Evolutionary conservation across 495 filamentous ascomycete genomes (phyloP).

Genomic region (Rostrohypoxylon terebratum): DNA sequence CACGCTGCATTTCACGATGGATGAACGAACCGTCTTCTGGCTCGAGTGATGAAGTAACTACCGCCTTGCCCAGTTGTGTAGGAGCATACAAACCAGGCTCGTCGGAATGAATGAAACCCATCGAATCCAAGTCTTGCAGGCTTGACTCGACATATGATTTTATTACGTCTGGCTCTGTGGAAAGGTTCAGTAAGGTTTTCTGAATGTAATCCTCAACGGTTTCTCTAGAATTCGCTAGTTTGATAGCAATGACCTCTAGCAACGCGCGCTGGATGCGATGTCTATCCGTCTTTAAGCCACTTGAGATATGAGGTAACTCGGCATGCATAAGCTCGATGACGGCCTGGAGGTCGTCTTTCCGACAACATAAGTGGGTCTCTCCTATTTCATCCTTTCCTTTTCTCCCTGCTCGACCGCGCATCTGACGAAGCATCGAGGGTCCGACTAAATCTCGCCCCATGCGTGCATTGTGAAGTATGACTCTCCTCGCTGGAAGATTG

Average conservation of each 20-base stretch:
- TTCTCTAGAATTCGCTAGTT: slow-evolving; percentile 74
- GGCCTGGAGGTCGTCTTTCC: slow-evolving; percentile 73
- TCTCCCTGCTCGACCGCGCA: slow-evolving; percentile 84
- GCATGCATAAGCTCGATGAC: slow-evolving; percentile 77
- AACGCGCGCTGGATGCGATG: slow-evolving; percentile 77
- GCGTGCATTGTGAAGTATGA: slow-evolving; percentile 80
- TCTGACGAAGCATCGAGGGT: slow-evolving; percentile 80
- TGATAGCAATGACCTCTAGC: slow-evolving; percentile 78
- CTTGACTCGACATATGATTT: slow-evolving; percentile 66
- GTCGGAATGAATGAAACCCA: slow-evolving; percentile 67
- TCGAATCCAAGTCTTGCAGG: slow-evolving; percentile 64
- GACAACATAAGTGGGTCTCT: slow-evolving; percentile 83
- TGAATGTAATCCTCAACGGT: slow-evolving; percentile 78
- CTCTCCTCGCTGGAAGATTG: slow-evolving; percentile 78
- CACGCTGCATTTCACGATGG: slow-evolving; percentile 73
- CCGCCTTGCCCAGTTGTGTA: slow-evolving; percentile 75
- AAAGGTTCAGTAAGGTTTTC: slow-evolving; percentile 73
- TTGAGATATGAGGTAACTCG: slow-evolving; percentile 77
- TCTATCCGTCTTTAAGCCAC: slow-evolving; percentile 76
- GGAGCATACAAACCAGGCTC: slow-evolving; percentile 65
- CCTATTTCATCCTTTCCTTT: slow-evolving; percentile 86
- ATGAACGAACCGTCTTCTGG: slow-evolving; percentile 84
- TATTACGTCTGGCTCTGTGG: slow-evolving; percentile 57
- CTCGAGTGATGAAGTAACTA: slow-evolving; percentile 77
- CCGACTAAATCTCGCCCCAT: slow-evolving; percentile 84